These are phyloP conservation scores for Ceratobasidium sp. DNA, from an alignment of 1,284 basidiomycete genomes.

Conservation along the genomic window DNA sequence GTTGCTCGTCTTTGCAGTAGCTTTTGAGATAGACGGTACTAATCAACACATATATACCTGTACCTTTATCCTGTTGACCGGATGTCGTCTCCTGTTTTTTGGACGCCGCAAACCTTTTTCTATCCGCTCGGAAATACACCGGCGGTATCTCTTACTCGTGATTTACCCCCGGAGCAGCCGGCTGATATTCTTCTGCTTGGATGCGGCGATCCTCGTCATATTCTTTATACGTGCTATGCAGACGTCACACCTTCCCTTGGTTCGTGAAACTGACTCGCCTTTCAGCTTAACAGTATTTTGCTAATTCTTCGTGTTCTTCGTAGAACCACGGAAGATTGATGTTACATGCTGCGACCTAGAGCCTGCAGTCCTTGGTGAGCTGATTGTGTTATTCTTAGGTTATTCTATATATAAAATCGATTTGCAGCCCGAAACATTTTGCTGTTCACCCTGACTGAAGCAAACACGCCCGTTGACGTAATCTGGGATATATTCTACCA, in stretches of 20 bases:
- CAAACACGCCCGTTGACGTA: not conserved
- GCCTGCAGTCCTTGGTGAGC: slow-evolving; percentile 69
- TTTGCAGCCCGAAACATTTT: slow-evolving; percentile 22
- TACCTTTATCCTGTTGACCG: too few species aligned
- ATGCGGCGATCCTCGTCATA: slow-evolving; percentile 71
- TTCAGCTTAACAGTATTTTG: not conserved
- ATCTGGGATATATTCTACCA: too few species aligned
- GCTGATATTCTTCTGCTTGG: slow-evolving; percentile 68
- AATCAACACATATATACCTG: too few species aligned
- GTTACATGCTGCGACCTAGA: slow-evolving; percentile 74
- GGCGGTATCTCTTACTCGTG: slow-evolving; percentile 65
- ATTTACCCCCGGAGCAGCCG: slow-evolving; percentile 64
- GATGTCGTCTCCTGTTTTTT: too few species aligned
- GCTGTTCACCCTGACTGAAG: slow-evolving; percentile 2
- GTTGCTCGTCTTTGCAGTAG: too few species aligned
- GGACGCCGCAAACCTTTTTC: slow-evolving; percentile 17
- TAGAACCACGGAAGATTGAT: slow-evolving; percentile 64
- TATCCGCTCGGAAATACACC: slow-evolving; percentile 69
- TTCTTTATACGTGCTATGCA: slow-evolving; percentile 67
- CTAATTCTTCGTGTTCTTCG: not conserved
- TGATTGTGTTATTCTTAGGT: not conserved
- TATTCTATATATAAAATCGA: too few species aligned
- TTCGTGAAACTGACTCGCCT: too few species aligned
- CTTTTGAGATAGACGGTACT: too few species aligned
- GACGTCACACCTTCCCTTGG: slow-evolving; percentile 56